phyloP scores from a whole-genome alignment of 164 flowering plant species.

The Echeveria elegans region DNA sequence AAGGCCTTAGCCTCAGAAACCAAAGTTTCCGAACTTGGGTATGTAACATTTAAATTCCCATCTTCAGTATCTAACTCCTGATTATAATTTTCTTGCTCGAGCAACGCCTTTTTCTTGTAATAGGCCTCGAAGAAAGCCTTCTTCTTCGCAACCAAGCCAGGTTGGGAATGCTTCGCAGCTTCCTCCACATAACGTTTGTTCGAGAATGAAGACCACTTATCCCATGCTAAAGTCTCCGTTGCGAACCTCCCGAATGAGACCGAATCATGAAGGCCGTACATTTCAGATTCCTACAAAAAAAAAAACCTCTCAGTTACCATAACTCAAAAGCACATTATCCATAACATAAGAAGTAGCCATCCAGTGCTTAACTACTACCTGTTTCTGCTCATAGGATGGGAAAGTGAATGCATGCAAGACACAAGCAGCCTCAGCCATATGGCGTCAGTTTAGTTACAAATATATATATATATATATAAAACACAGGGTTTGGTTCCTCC shows the following conservation, averaged over 20 bases:
- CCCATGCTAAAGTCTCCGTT: neutral
- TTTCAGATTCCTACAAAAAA: too few relatives aligned
- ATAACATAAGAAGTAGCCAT: neutral
- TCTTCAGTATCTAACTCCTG: neutral
- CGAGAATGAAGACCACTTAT: neutral
- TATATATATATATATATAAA: too few relatives aligned
- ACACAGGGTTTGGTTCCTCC: too few relatives aligned
- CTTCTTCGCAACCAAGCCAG: neutral
- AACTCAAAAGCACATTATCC: too few relatives aligned
- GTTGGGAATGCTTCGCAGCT: slow-evolving; percentile 4
- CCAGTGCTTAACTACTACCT: neutral
- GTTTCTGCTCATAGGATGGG: neutral
- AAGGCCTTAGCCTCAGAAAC: neutral
- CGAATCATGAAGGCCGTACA: neutral
- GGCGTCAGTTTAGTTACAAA: neutral
- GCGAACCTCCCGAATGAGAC: slow-evolving; percentile 4
- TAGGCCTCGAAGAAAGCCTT: slow-evolving; percentile 3
- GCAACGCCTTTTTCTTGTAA: slow-evolving; percentile 1
- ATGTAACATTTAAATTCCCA: neutral
- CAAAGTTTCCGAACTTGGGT: neutral
- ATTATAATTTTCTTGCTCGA: neutral
- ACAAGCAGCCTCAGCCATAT: neutral
- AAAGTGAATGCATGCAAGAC: neutral
- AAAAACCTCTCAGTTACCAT: neutral
- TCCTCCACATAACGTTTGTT: slow-evolving; percentile 2